Evolutionary conservation across 106 monocot genomes (phyloP).

Genomic region (Apostasia shenzhenica): DNA sequence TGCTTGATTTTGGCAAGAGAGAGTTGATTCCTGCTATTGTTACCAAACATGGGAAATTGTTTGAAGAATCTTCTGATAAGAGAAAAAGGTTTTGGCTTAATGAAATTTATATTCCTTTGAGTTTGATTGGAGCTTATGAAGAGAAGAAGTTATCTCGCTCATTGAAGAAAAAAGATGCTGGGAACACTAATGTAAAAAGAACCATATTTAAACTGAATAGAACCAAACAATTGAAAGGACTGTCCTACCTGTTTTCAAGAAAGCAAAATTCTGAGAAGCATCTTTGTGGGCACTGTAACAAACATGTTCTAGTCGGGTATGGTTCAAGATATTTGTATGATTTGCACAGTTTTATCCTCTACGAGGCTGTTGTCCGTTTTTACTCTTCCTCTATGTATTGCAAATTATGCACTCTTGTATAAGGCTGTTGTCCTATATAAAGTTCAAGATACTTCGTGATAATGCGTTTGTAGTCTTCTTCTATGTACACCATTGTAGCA

Average conservation of each 20-base stretch:
- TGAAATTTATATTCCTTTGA: constrained; percentile 72
- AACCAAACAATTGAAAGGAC: constrained; percentile 20
- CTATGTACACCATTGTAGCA: too few relatives aligned
- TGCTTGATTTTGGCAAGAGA: constrained; percentile 90
- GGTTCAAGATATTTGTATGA: neutral
- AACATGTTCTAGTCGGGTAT: constrained; percentile 70
- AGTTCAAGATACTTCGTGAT: too few relatives aligned
- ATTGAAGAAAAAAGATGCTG: constrained; percentile 34
- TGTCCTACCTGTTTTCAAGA: constrained; percentile 60
- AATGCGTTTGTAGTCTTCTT: too few relatives aligned
- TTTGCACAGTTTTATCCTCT: neutral
- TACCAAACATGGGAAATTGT: constrained; percentile 59
- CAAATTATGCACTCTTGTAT: too few relatives aligned
- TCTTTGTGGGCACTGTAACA: constrained; percentile 63
- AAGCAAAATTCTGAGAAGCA: constrained; percentile 19
- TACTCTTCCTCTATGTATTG: too few relatives aligned
- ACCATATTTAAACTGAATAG: constrained; percentile 28
- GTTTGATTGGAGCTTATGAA: constrained; percentile 73
- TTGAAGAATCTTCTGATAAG: constrained; percentile 60
- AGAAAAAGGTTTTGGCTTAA: constrained; percentile 80
- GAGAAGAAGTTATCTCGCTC: constrained; percentile 51
- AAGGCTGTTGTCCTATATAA: too few relatives aligned
- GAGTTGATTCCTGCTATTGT: constrained; percentile 65
- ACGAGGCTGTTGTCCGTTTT: too few relatives aligned
- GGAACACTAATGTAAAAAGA: constrained; percentile 20